Evolutionary conservation across 2,329 filamentous ascomycete species (phyloP), one percentile per base, ranked within the genome.

Genomic region (Colletotrichum melonis): DNA sequence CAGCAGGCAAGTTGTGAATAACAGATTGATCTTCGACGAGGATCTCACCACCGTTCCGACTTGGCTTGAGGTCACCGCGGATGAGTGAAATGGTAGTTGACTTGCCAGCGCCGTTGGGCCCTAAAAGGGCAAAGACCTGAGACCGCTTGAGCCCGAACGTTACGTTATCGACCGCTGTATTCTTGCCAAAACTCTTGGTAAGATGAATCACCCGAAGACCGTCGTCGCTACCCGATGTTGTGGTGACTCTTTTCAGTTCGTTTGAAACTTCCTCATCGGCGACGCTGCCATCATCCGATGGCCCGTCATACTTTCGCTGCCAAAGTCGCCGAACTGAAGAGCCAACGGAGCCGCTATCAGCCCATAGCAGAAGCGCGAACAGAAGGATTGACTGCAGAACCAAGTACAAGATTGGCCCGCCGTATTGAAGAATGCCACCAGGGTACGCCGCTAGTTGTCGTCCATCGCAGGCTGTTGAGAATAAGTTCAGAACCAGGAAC

Each of bases 71-170:
- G 78, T 98, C 95, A n/a, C 96, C 96, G 74, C 95, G 91, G 76
- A 98, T 95, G 56, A 98, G 86, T 1, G 92, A 94, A 77, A 98
- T 97, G 0, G 93, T 97, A 0, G 95, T 97, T 0, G 92, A 95
- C 78, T 98, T 98, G 70, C 95, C 95, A 1, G 95, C 96, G 28
- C 95, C 95, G 79, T 98, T 98, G 19, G 95, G 95, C 0, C 95
- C 95, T 1, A 98, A 88, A 0, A 98, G 88, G 0, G 95, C 95
- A 82, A 97, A 98, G 1, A 97, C 93, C 80, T 98, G 93, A 63
- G 94, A 93, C 62, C 90, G 91, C 19, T 90, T 89, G 38, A 98
- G 92, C 22, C 93, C 92, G 78, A 98, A 98, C 0, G 93, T 94
- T 55, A 97, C 90, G 77, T 98, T 94, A 77, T 97, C 92, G n/a